Conservation (phyloP, 2,329 filamentous ascomycete species). For the Aureobasidium mangrovei region DNA sequence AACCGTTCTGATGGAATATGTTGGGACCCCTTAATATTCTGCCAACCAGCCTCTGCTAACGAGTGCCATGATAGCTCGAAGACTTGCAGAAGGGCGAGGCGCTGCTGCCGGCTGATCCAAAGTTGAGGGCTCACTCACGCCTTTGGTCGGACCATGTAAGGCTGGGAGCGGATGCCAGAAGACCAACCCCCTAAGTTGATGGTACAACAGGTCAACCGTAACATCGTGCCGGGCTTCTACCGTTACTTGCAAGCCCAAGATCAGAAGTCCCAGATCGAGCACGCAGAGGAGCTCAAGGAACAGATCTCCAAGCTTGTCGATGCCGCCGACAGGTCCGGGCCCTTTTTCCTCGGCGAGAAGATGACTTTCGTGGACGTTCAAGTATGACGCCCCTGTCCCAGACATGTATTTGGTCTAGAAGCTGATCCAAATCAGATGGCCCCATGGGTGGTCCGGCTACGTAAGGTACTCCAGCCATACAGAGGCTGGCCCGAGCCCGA, state of each 20-base stretch:
- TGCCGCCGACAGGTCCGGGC: conserved; percentile 51
- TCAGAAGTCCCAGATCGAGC: conserved; percentile 46
- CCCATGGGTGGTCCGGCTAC: conserved; percentile 62
- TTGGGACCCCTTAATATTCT: conserved; percentile 26
- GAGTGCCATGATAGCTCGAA: conserved; percentile 43
- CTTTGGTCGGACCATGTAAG: conserved; percentile 71
- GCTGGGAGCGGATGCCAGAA: not conserved
- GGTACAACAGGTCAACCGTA: conserved; percentile 30
- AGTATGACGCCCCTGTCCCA: not conserved
- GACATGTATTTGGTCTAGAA: not conserved
- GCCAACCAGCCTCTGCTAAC: not conserved
- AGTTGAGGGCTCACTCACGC: conserved; percentile 62
- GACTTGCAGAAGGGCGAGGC: conserved; percentile 55
- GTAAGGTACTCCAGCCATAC: conserved; percentile 56
- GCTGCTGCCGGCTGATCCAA: conserved; percentile 58
- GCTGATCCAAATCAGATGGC: conserved; percentile 47
- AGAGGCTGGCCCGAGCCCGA: conserved; percentile 58
- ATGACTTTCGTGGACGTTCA: conserved; percentile 59
- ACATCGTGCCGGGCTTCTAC: conserved; percentile 70
- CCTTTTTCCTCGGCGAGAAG: conserved; percentile 56
- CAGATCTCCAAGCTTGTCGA: conserved; percentile 56
- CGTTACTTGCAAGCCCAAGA: conserved; percentile 60
- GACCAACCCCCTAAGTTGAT: conserved; percentile 21
- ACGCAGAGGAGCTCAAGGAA: conserved; percentile 53
- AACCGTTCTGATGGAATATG: conserved; percentile 76